These are phyloP conservation scores for Nitzschia sp. DNA, from an alignment of 108 stramenopile genomes.

Conservation along the genomic window DNA sequence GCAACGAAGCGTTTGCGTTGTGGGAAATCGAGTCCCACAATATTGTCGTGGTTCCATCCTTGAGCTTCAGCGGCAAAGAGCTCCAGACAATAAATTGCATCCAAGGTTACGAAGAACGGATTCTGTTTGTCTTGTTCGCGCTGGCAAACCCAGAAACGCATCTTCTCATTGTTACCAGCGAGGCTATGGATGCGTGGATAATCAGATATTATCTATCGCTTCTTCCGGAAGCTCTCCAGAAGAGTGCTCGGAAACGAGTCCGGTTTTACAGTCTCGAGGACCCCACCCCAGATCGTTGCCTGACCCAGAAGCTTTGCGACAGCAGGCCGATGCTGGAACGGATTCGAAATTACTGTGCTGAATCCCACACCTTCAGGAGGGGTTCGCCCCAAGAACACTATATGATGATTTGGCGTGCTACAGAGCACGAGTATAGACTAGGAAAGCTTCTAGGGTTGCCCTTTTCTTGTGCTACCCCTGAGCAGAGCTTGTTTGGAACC, in stretches of 20 bases:
- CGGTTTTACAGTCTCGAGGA: background rate
- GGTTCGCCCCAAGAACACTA: background rate
- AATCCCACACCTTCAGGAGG: background rate
- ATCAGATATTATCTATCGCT: background rate
- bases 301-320: background rate
- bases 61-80: conserved; percentile 1
- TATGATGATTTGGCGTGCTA: background rate
- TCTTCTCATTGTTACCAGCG: background rate
- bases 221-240: background rate
- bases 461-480: background rate
- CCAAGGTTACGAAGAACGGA: background rate
- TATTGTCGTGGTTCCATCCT: background rate
- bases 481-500: background rate
- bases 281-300: background rate
- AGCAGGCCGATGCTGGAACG: background rate
- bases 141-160: background rate
- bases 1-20: background rate
- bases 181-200: background rate
- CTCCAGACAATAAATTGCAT: background rate
- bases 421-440: background rate
- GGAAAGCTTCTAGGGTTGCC: background rate
- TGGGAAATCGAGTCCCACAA: conserved; percentile 1
- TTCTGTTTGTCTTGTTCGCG: background rate
- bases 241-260: background rate
- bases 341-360: background rate